These are phyloP conservation scores for Xylaria sp. DNA, from an alignment of 2,329 filamentous ascomycete genomes.

Conservation along the genomic window DNA sequence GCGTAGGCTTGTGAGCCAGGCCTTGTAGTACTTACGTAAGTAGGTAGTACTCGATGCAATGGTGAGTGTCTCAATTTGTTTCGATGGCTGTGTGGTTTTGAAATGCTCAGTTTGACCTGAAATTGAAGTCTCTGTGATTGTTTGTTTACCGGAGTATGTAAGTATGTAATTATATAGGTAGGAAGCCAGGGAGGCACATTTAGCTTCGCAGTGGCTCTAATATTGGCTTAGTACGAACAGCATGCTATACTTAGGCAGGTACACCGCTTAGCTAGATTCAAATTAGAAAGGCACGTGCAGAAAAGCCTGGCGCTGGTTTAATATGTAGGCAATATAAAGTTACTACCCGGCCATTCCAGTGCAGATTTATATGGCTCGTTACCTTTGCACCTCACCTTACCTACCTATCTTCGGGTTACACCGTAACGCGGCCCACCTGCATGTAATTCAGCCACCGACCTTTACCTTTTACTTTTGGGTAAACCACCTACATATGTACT, in stretches of 20 bases:
- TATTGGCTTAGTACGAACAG: neutral
- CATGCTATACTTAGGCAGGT: neutral
- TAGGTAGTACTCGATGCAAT: neutral
- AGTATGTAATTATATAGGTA: neutral
- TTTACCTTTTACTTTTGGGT: too few species aligned
- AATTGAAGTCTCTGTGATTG: neutral
- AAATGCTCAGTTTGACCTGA: too few species aligned
- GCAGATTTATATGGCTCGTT: neutral
- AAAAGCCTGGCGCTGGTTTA: neutral
- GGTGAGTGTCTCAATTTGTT: neutral
- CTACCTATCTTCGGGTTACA: neutral
- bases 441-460: too few species aligned
- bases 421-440: too few species aligned
- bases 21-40: neutral
- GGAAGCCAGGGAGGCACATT: neutral
- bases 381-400: neutral
- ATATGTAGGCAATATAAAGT: neutral
- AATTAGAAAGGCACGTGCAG: neutral
- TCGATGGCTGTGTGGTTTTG: neutral
- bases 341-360: neutral
- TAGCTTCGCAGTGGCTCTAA: neutral
- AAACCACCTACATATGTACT: too few species aligned
- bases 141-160: neutral
- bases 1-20: neutral
- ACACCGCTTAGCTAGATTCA: neutral